Evolutionary conservation across 2,329 filamentous ascomycete genomes (phyloP).

Genomic region (Cladophialophora yegresii): DNA sequence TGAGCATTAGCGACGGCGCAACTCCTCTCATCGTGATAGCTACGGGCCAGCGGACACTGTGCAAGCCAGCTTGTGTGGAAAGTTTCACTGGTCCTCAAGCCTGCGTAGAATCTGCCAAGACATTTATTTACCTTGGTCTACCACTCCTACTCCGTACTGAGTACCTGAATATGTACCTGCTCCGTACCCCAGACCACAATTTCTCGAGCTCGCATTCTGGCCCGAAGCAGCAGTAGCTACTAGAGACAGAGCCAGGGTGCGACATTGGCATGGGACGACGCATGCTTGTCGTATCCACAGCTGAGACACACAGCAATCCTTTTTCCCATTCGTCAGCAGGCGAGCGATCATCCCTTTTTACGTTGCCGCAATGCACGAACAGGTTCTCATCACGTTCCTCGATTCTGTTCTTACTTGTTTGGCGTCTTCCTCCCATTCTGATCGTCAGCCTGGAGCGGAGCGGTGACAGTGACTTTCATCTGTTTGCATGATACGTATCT

Average conservation of each 20-base stretch:
- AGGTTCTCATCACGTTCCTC: neutral
- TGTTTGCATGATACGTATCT: neutral
- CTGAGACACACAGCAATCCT: constrained; percentile 6
- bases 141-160: neutral
- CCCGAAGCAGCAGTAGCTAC: neutral
- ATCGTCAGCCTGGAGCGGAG: neutral
- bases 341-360: constrained; percentile 1
- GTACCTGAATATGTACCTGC: no score
- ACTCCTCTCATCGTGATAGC: constrained; percentile 17
- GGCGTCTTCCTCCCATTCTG: neutral
- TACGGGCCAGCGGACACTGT: no score
- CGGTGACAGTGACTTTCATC: neutral
- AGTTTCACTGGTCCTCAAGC: neutral
- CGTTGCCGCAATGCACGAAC: neutral
- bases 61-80: neutral
- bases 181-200: neutral
- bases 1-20: constrained; percentile 25
- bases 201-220: neutral
- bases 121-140: neutral
- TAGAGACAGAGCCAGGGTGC: neutral
- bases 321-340: constrained; percentile 6
- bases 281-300: constrained; percentile 5
- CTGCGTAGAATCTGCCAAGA: neutral
- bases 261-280: constrained; percentile 3
- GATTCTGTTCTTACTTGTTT: neutral